phyloP scores from a whole-genome alignment of 2,329 filamentous ascomycete species.

The Botrytis porri region DNA sequence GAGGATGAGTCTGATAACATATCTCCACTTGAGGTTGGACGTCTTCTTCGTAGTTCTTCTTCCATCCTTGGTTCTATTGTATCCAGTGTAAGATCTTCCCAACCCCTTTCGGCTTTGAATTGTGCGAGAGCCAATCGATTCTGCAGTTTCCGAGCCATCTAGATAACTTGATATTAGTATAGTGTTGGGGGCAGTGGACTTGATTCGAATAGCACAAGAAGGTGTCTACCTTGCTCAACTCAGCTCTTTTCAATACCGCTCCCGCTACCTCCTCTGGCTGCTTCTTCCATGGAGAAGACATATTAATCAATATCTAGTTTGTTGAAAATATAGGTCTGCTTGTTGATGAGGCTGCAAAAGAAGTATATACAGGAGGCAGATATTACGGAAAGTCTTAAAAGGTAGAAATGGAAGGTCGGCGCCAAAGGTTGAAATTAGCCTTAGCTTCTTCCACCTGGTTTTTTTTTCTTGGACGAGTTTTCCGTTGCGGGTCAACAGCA shows the following conservation, averaged over 20 bases:
- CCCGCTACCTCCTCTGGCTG: slow-evolving; percentile 64
- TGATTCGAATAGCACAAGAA: slow-evolving; percentile 17
- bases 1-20: slow-evolving; percentile 84
- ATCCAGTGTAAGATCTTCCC: slow-evolving; percentile 85
- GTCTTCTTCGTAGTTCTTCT: slow-evolving; percentile 66
- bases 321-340: not conserved
- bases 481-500: slow-evolving; percentile 15
- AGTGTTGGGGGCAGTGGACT: not conserved
- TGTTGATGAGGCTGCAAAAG: not conserved
- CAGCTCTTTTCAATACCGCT: slow-evolving; percentile 67
- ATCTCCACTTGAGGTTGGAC: slow-evolving; percentile 64
- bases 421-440: slow-evolving; percentile 23
- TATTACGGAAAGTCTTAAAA: slow-evolving; percentile 10
- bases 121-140: slow-evolving; percentile 92
- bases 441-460: slow-evolving; percentile 17
- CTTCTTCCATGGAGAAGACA: slow-evolving; percentile 61
- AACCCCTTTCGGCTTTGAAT: slow-evolving; percentile 95
- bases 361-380: not conserved
- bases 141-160: slow-evolving; percentile 93
- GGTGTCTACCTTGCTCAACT: slow-evolving; percentile 68
- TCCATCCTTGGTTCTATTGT: slow-evolving; percentile 82
- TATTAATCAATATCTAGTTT: slow-evolving; percentile 32
- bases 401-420: slow-evolving; percentile 22
- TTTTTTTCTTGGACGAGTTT: slow-evolving; percentile 17
- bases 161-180: slow-evolving; percentile 28